phyloP scores from a whole-genome alignment of 2,329 filamentous ascomycete genomes.

The Calonectria pteridis region DNA sequence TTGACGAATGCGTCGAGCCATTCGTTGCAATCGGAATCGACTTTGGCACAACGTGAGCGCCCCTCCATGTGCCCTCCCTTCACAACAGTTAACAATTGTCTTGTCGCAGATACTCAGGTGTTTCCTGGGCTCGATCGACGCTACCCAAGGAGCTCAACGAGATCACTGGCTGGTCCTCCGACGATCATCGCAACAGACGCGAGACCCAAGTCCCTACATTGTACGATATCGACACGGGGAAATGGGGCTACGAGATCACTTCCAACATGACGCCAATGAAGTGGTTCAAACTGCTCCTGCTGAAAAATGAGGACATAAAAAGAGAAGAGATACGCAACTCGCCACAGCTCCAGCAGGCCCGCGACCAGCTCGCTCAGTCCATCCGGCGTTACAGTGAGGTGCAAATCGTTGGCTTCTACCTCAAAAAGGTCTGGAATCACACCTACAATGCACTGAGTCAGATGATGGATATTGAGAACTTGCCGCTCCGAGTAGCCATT shows the following conservation, averaged over 20 bases:
- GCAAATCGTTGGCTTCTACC: conserved; percentile 4
- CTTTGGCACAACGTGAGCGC: conserved; percentile 19
- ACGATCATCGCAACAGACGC: neutral
- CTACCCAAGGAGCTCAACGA: neutral
- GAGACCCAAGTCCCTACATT: conserved; percentile 25
- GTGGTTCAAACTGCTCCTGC: conserved; percentile 30
- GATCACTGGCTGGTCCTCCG: conserved; percentile 19
- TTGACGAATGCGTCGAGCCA: neutral
- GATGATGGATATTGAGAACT: conserved; percentile 12
- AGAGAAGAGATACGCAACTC: conserved; percentile 21
- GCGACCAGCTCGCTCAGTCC: neutral
- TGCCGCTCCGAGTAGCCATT: conserved; percentile 22
- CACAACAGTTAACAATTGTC: neutral
- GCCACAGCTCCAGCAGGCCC: neutral
- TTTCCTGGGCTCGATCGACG: conserved; percentile 27
- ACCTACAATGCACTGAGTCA: neutral
- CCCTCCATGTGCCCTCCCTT: neutral
- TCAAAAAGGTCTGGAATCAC: conserved; percentile 24
- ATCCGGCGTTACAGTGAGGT: neutral
- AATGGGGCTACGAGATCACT: conserved; percentile 31
- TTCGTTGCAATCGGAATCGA: conserved; percentile 22
- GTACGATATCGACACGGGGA: conserved; percentile 11
- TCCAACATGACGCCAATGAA: conserved; percentile 23
- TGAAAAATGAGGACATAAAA: neutral
- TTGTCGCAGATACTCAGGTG: conserved; percentile 21